These are phyloP conservation scores for Orbilia javanica DNA, from an alignment of 2,329 filamentous ascomycete genomes.

Conservation along the genomic window DNA sequence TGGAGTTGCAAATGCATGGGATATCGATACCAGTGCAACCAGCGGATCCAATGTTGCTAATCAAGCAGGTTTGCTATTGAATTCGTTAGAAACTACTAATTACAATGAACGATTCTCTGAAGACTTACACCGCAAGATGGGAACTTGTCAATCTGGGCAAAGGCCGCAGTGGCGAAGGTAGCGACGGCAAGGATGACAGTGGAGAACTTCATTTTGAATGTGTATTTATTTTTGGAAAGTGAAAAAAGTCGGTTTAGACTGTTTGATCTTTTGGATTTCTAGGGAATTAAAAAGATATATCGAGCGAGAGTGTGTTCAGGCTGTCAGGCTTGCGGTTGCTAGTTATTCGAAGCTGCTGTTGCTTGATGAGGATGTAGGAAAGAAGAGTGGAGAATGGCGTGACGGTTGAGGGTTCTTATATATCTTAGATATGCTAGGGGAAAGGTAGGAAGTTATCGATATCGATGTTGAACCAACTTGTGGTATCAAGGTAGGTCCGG, in stretches of 20 bases:
- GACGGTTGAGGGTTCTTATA: slow-evolving; percentile 52
- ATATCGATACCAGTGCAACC: slow-evolving; percentile 58
- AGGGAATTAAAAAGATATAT: slow-evolving; percentile 5
- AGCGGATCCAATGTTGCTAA: slow-evolving; percentile 36
- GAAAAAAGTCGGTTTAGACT: slow-evolving; percentile 35
- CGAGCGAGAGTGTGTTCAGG: slow-evolving; percentile 33
- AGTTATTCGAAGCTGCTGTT: slow-evolving; percentile 34
- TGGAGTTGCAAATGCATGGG: slow-evolving; percentile 58
- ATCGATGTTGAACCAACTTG: slow-evolving; percentile 20
- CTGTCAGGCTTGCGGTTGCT: slow-evolving; percentile 28
- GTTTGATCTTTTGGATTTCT: slow-evolving; percentile 5
- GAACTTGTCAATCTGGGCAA: slow-evolving; percentile 57
- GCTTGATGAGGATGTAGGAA: slow-evolving; percentile 25
- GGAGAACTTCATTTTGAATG: slow-evolving; percentile 61
- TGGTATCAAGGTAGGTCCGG: slow-evolving; percentile 45
- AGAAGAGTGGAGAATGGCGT: slow-evolving; percentile 47
- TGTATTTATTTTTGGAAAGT: not conserved
- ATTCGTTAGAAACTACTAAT: slow-evolving; percentile 14
- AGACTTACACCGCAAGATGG: slow-evolving; percentile 61
- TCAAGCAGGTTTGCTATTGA: slow-evolving; percentile 58
- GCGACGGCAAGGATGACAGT: slow-evolving; percentile 56
- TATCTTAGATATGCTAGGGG: slow-evolving; percentile 7
- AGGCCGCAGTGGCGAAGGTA: slow-evolving; percentile 57
- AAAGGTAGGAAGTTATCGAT: slow-evolving; percentile 10
- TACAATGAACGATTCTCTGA: not conserved